A percentile compares a stretch with the other conserved stretches of the same genome.
These are phyloP conservation scores for Alternaria tenuissima DNA, from an alignment of 2,329 filamentous ascomycete species.

Conservation along the genomic window DNA sequence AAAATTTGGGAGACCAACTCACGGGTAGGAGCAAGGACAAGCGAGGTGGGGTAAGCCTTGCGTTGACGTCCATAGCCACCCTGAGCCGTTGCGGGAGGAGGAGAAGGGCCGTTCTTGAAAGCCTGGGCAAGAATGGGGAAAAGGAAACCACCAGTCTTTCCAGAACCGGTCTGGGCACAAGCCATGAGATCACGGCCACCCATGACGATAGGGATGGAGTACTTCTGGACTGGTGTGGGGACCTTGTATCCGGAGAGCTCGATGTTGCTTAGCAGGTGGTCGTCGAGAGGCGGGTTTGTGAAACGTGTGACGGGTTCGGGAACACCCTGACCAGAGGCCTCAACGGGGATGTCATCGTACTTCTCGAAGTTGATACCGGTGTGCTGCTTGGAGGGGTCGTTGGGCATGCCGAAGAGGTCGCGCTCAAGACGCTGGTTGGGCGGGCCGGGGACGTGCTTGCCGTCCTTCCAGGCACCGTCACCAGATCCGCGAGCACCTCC, in stretches of 20 bases:
- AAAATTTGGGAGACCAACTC: constrained; percentile 99
- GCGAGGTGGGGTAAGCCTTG: constrained; percentile 95
- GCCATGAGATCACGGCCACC: constrained; percentile 98
- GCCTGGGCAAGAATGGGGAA: constrained; percentile 99
- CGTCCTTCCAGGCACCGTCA: constrained; percentile 95
- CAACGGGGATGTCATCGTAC: constrained; percentile 99
- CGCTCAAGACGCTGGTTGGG: constrained; percentile 89
- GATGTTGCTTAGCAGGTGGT: constrained; percentile 93
- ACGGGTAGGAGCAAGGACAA: constrained; percentile 96
- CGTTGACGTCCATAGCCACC: constrained; percentile 82
- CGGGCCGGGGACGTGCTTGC: constrained; percentile 93
- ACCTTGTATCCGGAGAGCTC: constrained; percentile 92
- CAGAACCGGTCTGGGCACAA: constrained; percentile 98
- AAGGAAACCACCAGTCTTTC: constrained; percentile 99
- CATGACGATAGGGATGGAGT: constrained; percentile 99
- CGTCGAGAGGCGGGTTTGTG: constrained; percentile 92
- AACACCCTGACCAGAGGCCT: constrained; percentile 92
- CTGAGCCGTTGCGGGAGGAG: constrained; percentile 68
- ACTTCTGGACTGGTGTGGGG: constrained; percentile 97
- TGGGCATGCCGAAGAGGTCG: constrained; percentile 89
- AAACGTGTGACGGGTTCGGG: constrained; percentile 91
- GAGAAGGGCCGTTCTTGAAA: constrained; percentile 85
- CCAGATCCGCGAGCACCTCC: constrained; percentile 78
- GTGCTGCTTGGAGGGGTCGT: constrained; percentile 94
- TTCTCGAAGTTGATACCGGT: constrained; percentile 99